Base-by-base conservation (phyloP, 179 eudicot species). In the Vitellaria paradoxa region DNA sequence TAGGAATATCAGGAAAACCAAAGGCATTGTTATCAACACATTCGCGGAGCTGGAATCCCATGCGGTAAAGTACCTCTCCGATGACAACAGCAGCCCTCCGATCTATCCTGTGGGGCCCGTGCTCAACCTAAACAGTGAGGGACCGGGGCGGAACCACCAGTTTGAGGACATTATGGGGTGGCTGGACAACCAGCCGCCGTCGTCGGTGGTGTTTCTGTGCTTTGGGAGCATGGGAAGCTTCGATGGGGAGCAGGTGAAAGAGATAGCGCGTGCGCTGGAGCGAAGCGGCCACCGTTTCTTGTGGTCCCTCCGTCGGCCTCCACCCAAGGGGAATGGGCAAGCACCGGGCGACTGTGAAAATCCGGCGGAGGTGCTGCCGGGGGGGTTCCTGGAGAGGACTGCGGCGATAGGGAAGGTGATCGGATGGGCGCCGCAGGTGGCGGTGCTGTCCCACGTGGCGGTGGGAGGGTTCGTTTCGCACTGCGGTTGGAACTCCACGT, bases 181-280 rank as follows among this genome's bases (percentile, higher is more conserved):
- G 96, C 57, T 89, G 15, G 86, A 89, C 50, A 59, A 50, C 5
- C 90, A 89, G 40, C 91, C 90, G 4, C 24, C 59, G 0, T 79
- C 86, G 0, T 88, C 94, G 0, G 91, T 90, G 3, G 87, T 90
- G 75, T 90, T 87, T 73, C 68, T 90, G 2, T 90, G 92, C 74
- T 89, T 90, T n/a, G 94, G 92, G 23, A 89, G 91, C 74, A 40
- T 21, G 69, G 89, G 85, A 45, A 26, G 71, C 8, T 86, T 91
- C 40, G 79, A 73, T 0, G 76, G n/a, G 4, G 73, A 70, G 0
- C 86, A 90, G 50, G 83, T 82, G 55, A 71, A 62, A 14, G 83
- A 86, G 76, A 81, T 87, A 7, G 91, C 92, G 6, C 15, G 49
- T 13, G 94, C 86, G 1, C 42, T 89, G 5, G 92, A 91, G 72